These are phyloP conservation scores for Cercospora sojina DNA, from an alignment of 2,329 filamentous ascomycete species.

Conservation along the genomic window DNA sequence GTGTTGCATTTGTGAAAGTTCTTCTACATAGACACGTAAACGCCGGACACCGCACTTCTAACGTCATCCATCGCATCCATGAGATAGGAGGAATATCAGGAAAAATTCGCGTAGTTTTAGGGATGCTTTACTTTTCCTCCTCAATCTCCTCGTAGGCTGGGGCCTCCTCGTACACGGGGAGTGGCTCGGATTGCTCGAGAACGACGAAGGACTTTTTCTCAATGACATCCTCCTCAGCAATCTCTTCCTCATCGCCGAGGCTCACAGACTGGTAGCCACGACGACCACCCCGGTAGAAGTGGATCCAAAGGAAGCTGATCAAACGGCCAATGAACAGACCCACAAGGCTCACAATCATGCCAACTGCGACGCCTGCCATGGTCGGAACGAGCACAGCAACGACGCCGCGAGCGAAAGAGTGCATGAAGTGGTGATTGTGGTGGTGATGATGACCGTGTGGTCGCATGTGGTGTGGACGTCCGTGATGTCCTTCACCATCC, in stretches of 20 bases:
- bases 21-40: neutral
- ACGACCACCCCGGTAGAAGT: conserved; percentile 51
- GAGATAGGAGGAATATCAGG: neutral
- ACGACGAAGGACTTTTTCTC: conserved; percentile 20
- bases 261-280: conserved; percentile 36
- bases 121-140: conserved; percentile 15
- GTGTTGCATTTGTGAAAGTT: neutral
- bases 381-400: conserved; percentile 67
- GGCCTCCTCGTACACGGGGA: conserved; percentile 38
- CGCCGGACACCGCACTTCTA: neutral
- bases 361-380: conserved; percentile 66
- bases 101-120: neutral
- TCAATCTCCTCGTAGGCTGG: conserved; percentile 36
- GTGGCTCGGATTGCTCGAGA: conserved; percentile 26
- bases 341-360: conserved; percentile 65
- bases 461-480: conserved; percentile 31
- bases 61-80: neutral
- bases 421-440: conserved; percentile 45
- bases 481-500: conserved; percentile 22
- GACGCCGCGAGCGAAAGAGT: conserved; percentile 53
- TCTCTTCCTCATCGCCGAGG: conserved; percentile 20
- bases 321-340: conserved; percentile 66
- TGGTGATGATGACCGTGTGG: conserved; percentile 33
- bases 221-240: conserved; percentile 17
- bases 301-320: conserved; percentile 59